These are phyloP conservation scores for Magnolia kwangsiensis DNA, from an alignment of 164 flowering plant genomes.

Conservation along the genomic window DNA sequence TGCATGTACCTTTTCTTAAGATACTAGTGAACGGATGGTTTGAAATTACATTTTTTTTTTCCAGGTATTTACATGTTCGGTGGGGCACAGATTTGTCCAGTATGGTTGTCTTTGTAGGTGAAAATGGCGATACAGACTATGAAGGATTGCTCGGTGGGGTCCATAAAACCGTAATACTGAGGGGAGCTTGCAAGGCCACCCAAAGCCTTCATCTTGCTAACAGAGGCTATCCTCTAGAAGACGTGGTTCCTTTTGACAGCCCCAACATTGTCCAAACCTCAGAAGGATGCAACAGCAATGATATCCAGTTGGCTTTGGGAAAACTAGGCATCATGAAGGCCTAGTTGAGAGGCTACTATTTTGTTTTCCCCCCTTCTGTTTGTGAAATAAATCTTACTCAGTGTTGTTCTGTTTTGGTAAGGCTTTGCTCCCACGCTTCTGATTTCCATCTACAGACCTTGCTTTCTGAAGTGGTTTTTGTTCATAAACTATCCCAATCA, in stretches of 20 bases:
- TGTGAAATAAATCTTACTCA: background rate
- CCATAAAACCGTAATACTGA: slow-evolving; percentile 72
- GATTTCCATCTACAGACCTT: background rate
- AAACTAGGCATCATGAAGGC: slow-evolving; percentile 39
- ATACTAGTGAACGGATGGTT: no score
- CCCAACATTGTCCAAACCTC: slow-evolving; percentile 55
- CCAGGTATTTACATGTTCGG: slow-evolving; percentile 76
- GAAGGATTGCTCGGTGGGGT: slow-evolving; percentile 85
- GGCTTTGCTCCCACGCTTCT: background rate
- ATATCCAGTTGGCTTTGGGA: slow-evolving; percentile 41
- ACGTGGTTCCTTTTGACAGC: slow-evolving; percentile 67
- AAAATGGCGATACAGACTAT: slow-evolving; percentile 88
- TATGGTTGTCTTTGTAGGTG: slow-evolving; percentile 82
- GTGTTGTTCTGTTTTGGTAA: background rate
- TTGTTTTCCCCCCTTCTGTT: background rate
- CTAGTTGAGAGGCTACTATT: slow-evolving; percentile 13
- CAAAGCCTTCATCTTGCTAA: slow-evolving; percentile 48
- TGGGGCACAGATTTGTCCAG: slow-evolving; percentile 85
- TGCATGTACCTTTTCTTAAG: no score
- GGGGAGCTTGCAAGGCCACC: slow-evolving; percentile 50
- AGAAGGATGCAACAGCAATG: slow-evolving; percentile 38
- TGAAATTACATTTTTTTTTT: background rate
- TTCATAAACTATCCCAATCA: background rate
- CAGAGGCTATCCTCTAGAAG: slow-evolving; percentile 71
- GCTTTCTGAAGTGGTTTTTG: background rate